Evolutionary conservation across 768 basidiomycete species (phyloP).

Genomic region (Podaxis sp.): DNA sequence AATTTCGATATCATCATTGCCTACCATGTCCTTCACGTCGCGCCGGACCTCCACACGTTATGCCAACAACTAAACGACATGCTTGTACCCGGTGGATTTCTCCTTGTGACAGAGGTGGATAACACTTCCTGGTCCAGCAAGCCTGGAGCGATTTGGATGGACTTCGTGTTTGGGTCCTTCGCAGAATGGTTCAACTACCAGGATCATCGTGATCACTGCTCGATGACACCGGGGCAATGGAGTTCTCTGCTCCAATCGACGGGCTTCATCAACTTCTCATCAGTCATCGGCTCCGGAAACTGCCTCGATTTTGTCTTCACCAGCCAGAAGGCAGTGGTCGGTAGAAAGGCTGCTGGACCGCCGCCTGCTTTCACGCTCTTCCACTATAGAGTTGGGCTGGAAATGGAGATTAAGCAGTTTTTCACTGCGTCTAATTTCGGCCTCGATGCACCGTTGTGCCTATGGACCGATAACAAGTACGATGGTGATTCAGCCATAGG

Average conservation of each 20-base stretch:
- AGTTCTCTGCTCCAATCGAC: not conserved
- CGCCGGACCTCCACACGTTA: not conserved
- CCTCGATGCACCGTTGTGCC: not conserved
- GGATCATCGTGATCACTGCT: not conserved
- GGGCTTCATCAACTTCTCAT: not conserved
- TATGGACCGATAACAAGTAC: conserved; percentile 23
- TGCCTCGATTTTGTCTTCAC: conserved; percentile 18
- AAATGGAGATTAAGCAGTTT: conserved; percentile 21
- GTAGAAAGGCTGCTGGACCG: not conserved
- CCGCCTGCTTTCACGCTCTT: not conserved
- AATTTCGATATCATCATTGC: conserved; percentile 6
- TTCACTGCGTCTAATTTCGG: not conserved
- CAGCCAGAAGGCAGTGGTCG: conserved; percentile 10
- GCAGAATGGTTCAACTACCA: conserved; percentile 9
- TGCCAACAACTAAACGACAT: not conserved
- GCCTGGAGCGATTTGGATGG: not conserved
- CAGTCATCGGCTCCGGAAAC: not conserved
- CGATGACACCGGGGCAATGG: conserved; percentile 1
- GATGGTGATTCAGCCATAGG: conserved; percentile 32
- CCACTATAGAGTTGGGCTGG: conserved; percentile 18
- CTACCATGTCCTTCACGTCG: conserved; percentile 4
- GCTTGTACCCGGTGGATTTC: conserved; percentile 2
- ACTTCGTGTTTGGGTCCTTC: conserved; percentile 4
- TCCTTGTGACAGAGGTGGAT: not conserved
- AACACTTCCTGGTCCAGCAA: not conserved